Conservation (phyloP, 495 filamentous ascomycete genomes). For the Evansstolkia leycettana region DNA sequence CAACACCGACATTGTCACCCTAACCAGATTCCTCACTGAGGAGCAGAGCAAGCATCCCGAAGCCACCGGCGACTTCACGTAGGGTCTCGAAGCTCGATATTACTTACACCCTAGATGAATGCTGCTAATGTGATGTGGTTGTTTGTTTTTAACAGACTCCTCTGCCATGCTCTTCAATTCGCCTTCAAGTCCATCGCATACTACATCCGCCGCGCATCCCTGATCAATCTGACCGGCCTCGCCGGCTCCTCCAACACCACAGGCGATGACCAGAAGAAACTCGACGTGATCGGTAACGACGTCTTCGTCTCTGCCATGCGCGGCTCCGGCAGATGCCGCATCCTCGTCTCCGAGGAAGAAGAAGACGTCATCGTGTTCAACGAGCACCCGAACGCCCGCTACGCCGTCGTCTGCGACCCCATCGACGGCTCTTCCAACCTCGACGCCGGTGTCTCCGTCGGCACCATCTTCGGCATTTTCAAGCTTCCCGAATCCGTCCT, state of each 20-base stretch:
- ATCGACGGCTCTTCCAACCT: constrained; percentile 97
- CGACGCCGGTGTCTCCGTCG: constrained; percentile 94
- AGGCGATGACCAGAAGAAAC: constrained; percentile 98
- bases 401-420: constrained; percentile 93
- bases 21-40: constrained; percentile 91
- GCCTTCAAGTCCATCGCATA: constrained; percentile 99
- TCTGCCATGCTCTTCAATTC: constrained; percentile 97
- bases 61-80: constrained; percentile 98
- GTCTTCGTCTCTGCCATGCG: constrained; percentile 91
- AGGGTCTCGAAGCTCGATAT: constrained; percentile 15
- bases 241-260: constrained; percentile 92
- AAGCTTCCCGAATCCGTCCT: constrained; percentile 61
- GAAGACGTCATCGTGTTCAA: constrained; percentile 82
- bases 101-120: too few species aligned
- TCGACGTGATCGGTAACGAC: constrained; percentile 97
- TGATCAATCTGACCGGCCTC: constrained; percentile 91
- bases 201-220: constrained; percentile 94
- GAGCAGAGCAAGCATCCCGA: constrained; percentile 88
- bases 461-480: constrained; percentile 95
- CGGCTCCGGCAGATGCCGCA: constrained; percentile 74
- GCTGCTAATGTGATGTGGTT: neutral
- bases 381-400: constrained; percentile 67
- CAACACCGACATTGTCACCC: constrained; percentile 91
- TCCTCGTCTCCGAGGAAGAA: constrained; percentile 94
- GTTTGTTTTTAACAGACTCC: constrained; percentile 42